A percentile compares a stretch with the other conserved stretches of the same genome.
Conservation (phyloP, 495 filamentous ascomycete species). For the Aspergillus conjunctus region DNA sequence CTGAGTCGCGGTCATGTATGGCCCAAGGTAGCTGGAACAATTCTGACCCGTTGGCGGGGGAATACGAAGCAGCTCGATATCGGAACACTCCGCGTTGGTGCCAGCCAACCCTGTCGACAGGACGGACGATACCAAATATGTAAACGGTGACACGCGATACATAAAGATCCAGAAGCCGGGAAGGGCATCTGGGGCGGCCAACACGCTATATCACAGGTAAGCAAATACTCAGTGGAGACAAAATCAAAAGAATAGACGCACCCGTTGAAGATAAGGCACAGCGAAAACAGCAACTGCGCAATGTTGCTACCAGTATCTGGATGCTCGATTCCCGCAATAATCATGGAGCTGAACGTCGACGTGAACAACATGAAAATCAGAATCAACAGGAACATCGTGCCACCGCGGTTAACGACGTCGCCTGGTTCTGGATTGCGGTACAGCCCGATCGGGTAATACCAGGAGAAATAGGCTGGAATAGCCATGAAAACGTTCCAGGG, state of each 20-base stretch:
- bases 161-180: conserved; percentile 86
- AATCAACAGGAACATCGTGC: conserved; percentile 64
- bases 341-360: conserved; percentile 58
- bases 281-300: conserved; percentile 65
- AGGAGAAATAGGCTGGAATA: conserved; percentile 68
- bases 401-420: conserved; percentile 59
- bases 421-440: conserved; percentile 65
- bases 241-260: conserved; percentile 25
- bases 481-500: conserved; percentile 75
- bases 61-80: conserved; percentile 61
- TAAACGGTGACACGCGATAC: conserved; percentile 77
- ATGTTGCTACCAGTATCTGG: conserved; percentile 68
- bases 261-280: conserved; percentile 70
- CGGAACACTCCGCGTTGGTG: conserved; percentile 57
- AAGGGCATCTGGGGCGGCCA: conserved; percentile 61
- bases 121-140: conserved; percentile 67
- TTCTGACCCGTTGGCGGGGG: conserved; percentile 52
- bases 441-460: conserved; percentile 83
- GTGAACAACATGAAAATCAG: conserved; percentile 52
- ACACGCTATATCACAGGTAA: conserved; percentile 54
- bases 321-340: conserved; percentile 67
- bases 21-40: conserved; percentile 59
- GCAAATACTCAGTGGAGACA: neutral
- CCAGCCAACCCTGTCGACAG: conserved; percentile 65
- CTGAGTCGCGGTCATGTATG: conserved; percentile 47